Evolutionary conservation across 768 basidiomycete species (phyloP), one percentile per base, ranked within the genome.

Genomic region (Boletus sp.): DNA sequence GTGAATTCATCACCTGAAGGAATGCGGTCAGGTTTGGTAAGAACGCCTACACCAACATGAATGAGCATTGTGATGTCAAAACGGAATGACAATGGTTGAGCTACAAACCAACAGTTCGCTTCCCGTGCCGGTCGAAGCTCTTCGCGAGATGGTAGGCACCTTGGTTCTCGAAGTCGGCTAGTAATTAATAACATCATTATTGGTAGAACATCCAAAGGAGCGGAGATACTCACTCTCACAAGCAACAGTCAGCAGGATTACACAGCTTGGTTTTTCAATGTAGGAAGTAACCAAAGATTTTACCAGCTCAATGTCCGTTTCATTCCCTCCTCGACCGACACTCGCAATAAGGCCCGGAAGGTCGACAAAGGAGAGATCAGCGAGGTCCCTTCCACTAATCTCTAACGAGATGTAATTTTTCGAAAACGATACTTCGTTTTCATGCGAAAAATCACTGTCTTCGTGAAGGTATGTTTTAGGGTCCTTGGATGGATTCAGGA

Each of bases 1-100:
- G 32, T 20, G 7, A 17, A 30, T 60, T 59, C 61, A 10, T 62
- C 55, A 29, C 71, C 65, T 6, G 12, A 4, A 10, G 56, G 57
- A 49, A 67, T 86, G 10, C 83, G 80, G 59, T 87, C 87, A 0
- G 85, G 85, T 58, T 90, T 90, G 0, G 87, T 90, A n/a, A 88
- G 75, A 4, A 89, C 86, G 47, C 87, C 88, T 88, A 12, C 10
- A 39, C 9, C 28, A 18, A 8, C 10, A 17, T 47, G 2, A 45
- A 32, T 46, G 28, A 20, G 36, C 35, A 1, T 2, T 35, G 9
- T 1, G 14, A 20, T 30, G 14, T 5, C 42, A 20, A 18, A 28
- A 29, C 15, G 3, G 4, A 5, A 28, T 1, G 12, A 28, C 33
- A 20, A 8, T 1, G 7, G 29, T 14, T 37, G n/a, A 2, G 11